These are phyloP conservation scores for Suillus occidentalis DNA, from an alignment of 768 basidiomycete species.

Conservation along the genomic window DNA sequence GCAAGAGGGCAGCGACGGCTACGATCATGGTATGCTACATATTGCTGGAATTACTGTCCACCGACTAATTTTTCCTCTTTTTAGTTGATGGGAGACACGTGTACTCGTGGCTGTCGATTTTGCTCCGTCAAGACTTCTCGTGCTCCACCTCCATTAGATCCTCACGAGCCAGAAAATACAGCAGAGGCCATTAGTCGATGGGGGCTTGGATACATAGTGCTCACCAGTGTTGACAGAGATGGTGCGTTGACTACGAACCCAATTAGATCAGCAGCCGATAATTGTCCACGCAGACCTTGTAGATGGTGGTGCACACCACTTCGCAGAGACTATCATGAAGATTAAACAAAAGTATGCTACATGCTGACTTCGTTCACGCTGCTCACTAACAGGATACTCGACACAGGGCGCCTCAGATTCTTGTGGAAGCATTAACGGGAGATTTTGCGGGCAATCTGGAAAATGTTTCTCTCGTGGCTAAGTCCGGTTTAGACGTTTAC, in stretches of 20 bases:
- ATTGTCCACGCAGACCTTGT: constrained; percentile 63
- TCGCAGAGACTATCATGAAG: constrained; percentile 91
- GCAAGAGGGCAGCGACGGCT: constrained; percentile 85
- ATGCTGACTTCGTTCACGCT: background rate
- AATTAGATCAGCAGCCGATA: background rate
- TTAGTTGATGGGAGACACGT: constrained; percentile 98
- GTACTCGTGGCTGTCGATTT: constrained; percentile 96
- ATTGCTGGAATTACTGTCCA: background rate
- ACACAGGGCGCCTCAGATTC: constrained; percentile 85
- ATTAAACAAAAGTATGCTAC: constrained; percentile 86
- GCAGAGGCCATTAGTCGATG: constrained; percentile 97
- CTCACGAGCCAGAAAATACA: constrained; percentile 96
- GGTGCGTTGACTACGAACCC: constrained; percentile 48
- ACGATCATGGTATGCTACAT: constrained; percentile 85
- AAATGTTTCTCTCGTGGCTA: constrained; percentile 79
- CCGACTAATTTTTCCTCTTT: constrained; percentile 12
- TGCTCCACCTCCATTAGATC: constrained; percentile 86
- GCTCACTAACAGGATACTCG: constrained; percentile 2
- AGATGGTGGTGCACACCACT: constrained; percentile 92
- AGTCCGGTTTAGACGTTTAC: constrained; percentile 94
- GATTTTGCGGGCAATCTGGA: constrained; percentile 85
- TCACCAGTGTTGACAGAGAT: constrained; percentile 96
- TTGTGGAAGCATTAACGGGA: constrained; percentile 94
- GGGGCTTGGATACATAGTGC: constrained; percentile 96
- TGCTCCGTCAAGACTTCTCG: constrained; percentile 96